Base-by-base conservation (phyloP, 2,329 filamentous ascomycete genomes). In the Talaromyces islandicus region DNA sequence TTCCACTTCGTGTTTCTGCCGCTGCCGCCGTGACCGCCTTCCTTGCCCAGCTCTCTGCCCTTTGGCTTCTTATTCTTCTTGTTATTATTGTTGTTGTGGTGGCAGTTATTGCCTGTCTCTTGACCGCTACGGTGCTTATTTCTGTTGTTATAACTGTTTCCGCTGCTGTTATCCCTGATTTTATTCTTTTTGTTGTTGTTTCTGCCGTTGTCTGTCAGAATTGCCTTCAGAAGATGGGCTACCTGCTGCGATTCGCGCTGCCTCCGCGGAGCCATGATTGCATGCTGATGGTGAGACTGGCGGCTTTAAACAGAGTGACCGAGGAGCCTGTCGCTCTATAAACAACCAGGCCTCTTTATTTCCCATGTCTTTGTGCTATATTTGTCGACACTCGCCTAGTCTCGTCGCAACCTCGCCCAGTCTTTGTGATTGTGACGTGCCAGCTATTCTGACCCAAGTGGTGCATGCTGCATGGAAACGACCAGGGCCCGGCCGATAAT, bases 361-460 rank as follows among this genome's bases (percentile, higher is more conserved):
- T 1, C 27, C 48, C 48, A 19, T 29, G 48, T 52, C 48, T 52
- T 52, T 52, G 48, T 52, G 48, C 48, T 52, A 52, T 52, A 52
- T 29, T 29, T 52, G 48, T 19, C 48, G 24, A n/a, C 24, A n/a
- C 27, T 27, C 48, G 27, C 2, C 21, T 6, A 19, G 24, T n/a
- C 21, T 17, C 24, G 46, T 24, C n/a, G 12, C n/a, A 10, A 9
- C 10, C 46, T 50, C 32, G 32, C 32, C 32, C 14, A 7, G 24
- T 52, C 48, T 52, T 52, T 52, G 48, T 52, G 48, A 46, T 52
- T 52, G 48, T 52, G 48, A 46, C 48, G 24, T 52, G 48, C 48
- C 48, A 52, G 30, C 24, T 25, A 24, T 52, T 29, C 48, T 29
- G 24, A 29, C 24, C 29, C 14, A 4, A 14, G 11, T 27, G 48